Evolutionary conservation across 2,329 filamentous ascomycete species (phyloP), one percentile per base, ranked within the genome.

Genomic region (Lasiodiplodia citricola): DNA sequence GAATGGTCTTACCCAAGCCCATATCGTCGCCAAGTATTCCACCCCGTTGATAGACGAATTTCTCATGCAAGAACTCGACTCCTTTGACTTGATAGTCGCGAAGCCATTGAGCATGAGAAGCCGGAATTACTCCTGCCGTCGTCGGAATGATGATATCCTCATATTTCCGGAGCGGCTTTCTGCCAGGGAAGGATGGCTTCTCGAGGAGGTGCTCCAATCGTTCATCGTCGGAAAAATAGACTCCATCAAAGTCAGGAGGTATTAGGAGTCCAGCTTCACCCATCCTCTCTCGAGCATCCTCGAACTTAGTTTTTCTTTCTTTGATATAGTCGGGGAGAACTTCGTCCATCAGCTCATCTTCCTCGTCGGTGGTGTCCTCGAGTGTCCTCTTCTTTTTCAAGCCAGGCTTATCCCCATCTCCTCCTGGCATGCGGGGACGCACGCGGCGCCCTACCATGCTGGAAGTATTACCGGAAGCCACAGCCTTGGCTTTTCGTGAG

Each of bases 1-100:
- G 96, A 2, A 99, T 93, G 0, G 96, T 99, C 80, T 99, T 99
- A 18, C 96, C 96, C 38, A 99, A 81, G 23, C 96, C 96, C 96
- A 99, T 99, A 75, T 99, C 96, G 76, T 99, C 96, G 3, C 95
- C 94, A 0, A 99, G 85, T 25, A 99, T 92, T 1, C 92, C 93
- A 0, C 96, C 96, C 73, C 91, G 91, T 75, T 99, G 96, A 72
- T 93, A 95, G 4, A 97, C 91, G 76, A 98, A 98, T 25, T 92
- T 87, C 70, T 92, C 88, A 77, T 98, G 94, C 8, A 99, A 84
- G 74, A 97, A 98, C 38, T 87, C 86, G 16, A 91, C 92, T 5
- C 96, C 96, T 35, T 92, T 87, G 1, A 98, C 85, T 78, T 99
- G 96, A 75, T 99, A 99, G 71, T 94, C 92, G 70, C 96, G 89